Evolutionary conservation across 129 eudicot genomes (phyloP).

Genomic region (Daucus carota): DH1_v3.0 NC_030384.2:50113001-50113500

Average conservation of each 20-base stretch:
- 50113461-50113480: neutral
- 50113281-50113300: slow-evolving; percentile 50
- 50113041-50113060: neutral
- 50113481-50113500: neutral
- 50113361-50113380: no score
- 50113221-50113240: slow-evolving; percentile 32
- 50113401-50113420: neutral
- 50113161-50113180: neutral
- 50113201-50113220: slow-evolving; percentile 39
- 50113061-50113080: slow-evolving; percentile 52
- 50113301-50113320: neutral
- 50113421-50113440: neutral
- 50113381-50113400: no score
- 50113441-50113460: neutral
- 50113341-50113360: no score
- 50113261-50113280: slow-evolving; percentile 58
- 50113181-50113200: neutral
- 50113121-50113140: neutral
- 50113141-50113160: neutral
- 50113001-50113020: neutral
- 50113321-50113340: no score
- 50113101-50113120: slow-evolving; percentile 68
- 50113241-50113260: slow-evolving; percentile 21
- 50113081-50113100: slow-evolving; percentile 38
- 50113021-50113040: neutral